These are phyloP conservation scores for Mucor ambiguus DNA, from an alignment of 371 early-diverging fungal species.

Conservation along the genomic window DNA sequence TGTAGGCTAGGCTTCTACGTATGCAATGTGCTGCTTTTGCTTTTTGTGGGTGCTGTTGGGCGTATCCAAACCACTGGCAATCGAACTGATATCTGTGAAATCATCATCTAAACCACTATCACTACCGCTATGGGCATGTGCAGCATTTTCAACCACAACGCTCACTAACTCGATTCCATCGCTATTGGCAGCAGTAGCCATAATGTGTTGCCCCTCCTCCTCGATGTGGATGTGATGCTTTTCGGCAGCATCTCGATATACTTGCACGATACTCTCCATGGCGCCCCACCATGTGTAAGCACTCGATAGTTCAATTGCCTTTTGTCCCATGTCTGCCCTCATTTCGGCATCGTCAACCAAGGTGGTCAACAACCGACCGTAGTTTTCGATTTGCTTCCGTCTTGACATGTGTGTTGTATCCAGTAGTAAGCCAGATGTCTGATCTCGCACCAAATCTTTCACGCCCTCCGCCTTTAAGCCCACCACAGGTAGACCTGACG, in stretches of 20 bases:
- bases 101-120: slow-evolving; percentile 35
- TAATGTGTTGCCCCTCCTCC: background rate
- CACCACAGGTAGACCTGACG: slow-evolving; percentile 47
- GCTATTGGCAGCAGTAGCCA: background rate
- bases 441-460: slow-evolving; percentile 41
- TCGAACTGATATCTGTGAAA: background rate
- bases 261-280: slow-evolving; percentile 45
- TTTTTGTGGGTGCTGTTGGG: no score
- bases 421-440: slow-evolving; percentile 38
- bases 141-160: background rate
- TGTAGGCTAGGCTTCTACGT: no score
- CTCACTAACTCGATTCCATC: background rate
- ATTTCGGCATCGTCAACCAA: slow-evolving; percentile 19
- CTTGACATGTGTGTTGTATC: slow-evolving; percentile 20
- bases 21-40: no score
- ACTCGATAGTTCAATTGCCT: slow-evolving; percentile 29
- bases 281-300: slow-evolving; percentile 50
- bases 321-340: slow-evolving; percentile 22
- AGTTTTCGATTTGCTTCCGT: slow-evolving; percentile 22
- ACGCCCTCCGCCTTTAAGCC: slow-evolving; percentile 52
- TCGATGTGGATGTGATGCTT: background rate
- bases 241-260: slow-evolving; percentile 32
- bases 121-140: background rate
- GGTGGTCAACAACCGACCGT: slow-evolving; percentile 20
- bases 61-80: background rate